Base-by-base conservation (phyloP, 139 green algal species). In the Chlamydomonas incerta region DNA sequence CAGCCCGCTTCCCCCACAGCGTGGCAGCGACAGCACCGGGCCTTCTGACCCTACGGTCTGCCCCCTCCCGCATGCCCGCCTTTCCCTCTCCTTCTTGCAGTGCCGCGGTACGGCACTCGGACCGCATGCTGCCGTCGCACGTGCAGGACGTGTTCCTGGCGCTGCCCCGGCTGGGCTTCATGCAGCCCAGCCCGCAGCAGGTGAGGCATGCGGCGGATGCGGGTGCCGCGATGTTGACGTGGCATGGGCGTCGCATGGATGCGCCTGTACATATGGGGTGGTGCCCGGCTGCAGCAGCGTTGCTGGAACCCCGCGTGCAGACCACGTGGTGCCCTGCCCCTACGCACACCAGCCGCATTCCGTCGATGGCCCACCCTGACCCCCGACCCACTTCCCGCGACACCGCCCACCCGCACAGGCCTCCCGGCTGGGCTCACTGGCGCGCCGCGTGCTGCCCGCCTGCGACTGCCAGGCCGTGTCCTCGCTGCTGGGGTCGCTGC, bases 121-220 rank as follows among this genome's bases (percentile, higher is more conserved):
- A 74, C 46, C 46, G 47, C 29, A 5, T 74, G 6, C 74, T 18
- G 41, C 34, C 55, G 1, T 21, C 77, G 29, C 77, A 83, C 63
- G 31, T 69, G 57, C 77, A 83, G 63, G 77, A 83, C 65, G 77
- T 72, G 41, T 47, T 83, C 29, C 31, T 26, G 10, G 58, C 77
- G 63, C 62, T 83, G n/a, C 77, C 63, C 6, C 63, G 29, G 0
- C 62, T 83, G 46, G 77, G 63, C 6, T 83, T 74, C 24, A 18
- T 31, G 62, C 77, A 65, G 33, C 62, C 77, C 3, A 73, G 63
- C 62, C 75, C 72, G 75, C 60, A 73, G 60, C 14, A 21, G 24
- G 23, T 20, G 70, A 6, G 70, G n/a, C n/a, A n/a, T n/a, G n/a
- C n/a, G n/a, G n/a, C n/a, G n/a, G n/a, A n/a, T n/a, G n/a, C n/a